Percentiles rank a stretch among this genome's conserved stretches.
These are phyloP conservation scores for Amphibolis antarctica DNA, from an alignment of 106 monocot species.

Conservation along the genomic window DNA sequence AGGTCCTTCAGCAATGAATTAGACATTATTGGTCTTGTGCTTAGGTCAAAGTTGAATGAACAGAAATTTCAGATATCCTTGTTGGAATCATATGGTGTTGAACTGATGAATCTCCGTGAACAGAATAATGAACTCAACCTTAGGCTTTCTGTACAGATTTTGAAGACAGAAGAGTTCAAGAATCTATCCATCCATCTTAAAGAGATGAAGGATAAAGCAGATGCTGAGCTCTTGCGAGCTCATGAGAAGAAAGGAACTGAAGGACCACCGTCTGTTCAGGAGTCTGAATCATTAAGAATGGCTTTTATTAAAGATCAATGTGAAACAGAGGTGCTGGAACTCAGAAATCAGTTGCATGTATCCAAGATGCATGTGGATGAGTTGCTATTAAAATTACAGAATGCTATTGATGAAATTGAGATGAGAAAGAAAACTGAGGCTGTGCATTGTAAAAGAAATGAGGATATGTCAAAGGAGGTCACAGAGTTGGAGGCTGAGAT, in stretches of 20 bases:
- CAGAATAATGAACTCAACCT: conserved; percentile 47
- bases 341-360: conserved; percentile 50
- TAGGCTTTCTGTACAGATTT: conserved; percentile 72
- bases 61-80: conserved; percentile 29
- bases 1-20: conserved; percentile 39
- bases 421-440: conserved; percentile 59
- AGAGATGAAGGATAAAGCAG: conserved; percentile 89
- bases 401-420: conserved; percentile 79
- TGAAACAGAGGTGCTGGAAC: conserved; percentile 72
- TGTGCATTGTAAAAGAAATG: conserved; percentile 59
- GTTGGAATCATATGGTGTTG: conserved; percentile 19
- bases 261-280: conserved; percentile 40
- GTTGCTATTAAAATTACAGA: conserved; percentile 85
- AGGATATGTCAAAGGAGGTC: conserved; percentile 52
- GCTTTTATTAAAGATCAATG: conserved; percentile 92
- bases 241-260: conserved; percentile 48
- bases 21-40: conserved; percentile 35
- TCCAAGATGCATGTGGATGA: conserved; percentile 86
- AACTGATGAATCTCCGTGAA: conserved; percentile 42
- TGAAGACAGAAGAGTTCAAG: conserved; percentile 93
- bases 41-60: conserved; percentile 62
- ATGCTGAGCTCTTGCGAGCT: conserved; percentile 40
- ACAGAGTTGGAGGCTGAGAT: conserved; percentile 60
- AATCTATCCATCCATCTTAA: conserved; percentile 72
- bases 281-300: conserved; percentile 84